Base-by-base conservation (phyloP, 2,329 filamentous ascomycete genomes). In the Epichloe brachyelytri region DNA sequence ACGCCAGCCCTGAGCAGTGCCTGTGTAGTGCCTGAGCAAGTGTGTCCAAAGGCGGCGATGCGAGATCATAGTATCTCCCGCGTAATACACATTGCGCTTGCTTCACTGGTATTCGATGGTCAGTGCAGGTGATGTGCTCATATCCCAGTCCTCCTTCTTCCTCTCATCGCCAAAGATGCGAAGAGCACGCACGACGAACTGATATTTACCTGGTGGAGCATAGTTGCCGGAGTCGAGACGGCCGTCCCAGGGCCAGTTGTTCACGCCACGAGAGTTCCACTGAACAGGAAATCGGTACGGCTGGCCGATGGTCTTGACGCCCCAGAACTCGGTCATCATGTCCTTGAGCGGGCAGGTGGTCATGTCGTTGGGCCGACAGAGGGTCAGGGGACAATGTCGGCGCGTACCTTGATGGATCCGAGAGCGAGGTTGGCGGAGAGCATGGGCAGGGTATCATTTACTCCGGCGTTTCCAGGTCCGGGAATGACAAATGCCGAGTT, bases 101-200 rank as follows among this genome's bases (percentile, higher is more conserved):
- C 3, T 11, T 30, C 10, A 30, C 30, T 8, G 49, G 48, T 78
- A 79, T 38, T 60, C 59, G 46, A 79, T 70, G n/a, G 60, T 58
- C 53, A 80, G 76, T 1, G 65, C 50, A 0, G 61, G 58, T 11
- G 73, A 68, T 57, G 72, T 66, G 20, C 60, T 59, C 1, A 63
- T 58, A 26, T 79, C 75, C 62, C 75, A 80, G 46, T 79, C 73
- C 4, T 60, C 62, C 2, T 64, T 53, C 51, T 71, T 65, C 14
- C 63, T 60, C 36, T 63, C 61, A 51, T 79, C 67, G 5, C 77
- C 77, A 58, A 74, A 77, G 53, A 80, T 69, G 53, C 68, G 70
- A 55, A 80, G 60, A 2, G 75, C 72, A 51, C 69, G 68, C 33
- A 78, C 64, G 1, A 65, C 65, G 47, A 79, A 64, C 60, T 71